phyloP scores from a whole-genome alignment of 1,284 basidiomycete species.

The Porodaedalea pini region DNA sequence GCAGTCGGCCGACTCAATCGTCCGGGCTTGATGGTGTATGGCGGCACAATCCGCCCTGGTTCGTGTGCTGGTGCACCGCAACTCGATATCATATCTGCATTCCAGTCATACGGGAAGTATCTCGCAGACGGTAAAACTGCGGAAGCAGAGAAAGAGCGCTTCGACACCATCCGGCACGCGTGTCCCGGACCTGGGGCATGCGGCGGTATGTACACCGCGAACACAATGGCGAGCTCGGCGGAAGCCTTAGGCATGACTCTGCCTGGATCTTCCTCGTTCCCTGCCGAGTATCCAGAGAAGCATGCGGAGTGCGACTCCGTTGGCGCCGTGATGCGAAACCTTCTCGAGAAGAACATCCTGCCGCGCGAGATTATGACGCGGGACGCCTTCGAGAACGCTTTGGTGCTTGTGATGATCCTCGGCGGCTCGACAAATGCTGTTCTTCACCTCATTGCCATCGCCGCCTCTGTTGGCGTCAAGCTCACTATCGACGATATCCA shows the following conservation, averaged over 20 bases:
- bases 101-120: slow-evolving; percentile 93
- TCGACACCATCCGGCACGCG: slow-evolving; percentile 83
- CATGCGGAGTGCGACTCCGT: slow-evolving; percentile 77
- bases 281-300: slow-evolving; percentile 89
- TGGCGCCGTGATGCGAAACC: slow-evolving; percentile 77
- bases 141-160: slow-evolving; percentile 77
- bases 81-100: slow-evolving; percentile 92
- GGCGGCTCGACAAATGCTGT: slow-evolving; percentile 95
- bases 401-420: slow-evolving; percentile 92
- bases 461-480: slow-evolving; percentile 81
- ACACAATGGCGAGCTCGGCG: slow-evolving; percentile 92
- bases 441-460: slow-evolving; percentile 86
- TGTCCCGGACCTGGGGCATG: slow-evolving; percentile 96
- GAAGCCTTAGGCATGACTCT: slow-evolving; percentile 95
- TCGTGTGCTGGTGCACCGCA: slow-evolving; percentile 77
- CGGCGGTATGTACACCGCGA: slow-evolving; percentile 96
- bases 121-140: slow-evolving; percentile 84
- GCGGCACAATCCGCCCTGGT: slow-evolving; percentile 89
- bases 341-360: slow-evolving; percentile 89
- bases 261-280: slow-evolving; percentile 93
- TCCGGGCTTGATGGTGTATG: slow-evolving; percentile 95
- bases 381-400: slow-evolving; percentile 94
- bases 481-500: slow-evolving; percentile 87
- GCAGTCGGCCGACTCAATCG: slow-evolving; percentile 89
- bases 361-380: slow-evolving; percentile 96